A percentile compares a stretch with the other conserved stretches of the same genome.
Conservation (phyloP, 78 protist genomes). For the Tieghemostelium lacteum region DNA sequence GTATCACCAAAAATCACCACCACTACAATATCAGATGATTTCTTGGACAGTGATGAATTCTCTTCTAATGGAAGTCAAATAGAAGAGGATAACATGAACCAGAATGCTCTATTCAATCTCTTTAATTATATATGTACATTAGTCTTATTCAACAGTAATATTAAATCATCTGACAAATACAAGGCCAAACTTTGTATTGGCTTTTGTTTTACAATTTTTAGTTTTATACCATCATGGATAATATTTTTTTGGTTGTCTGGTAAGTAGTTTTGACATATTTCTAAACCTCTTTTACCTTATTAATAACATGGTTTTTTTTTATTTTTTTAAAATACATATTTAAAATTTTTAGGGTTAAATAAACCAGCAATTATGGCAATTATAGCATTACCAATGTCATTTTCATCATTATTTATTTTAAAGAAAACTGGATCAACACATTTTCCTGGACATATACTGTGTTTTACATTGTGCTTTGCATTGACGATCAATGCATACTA, state of each 20-base stretch:
- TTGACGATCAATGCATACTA: conserved; percentile 60
- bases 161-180: conserved; percentile 37
- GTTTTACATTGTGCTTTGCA: conserved; percentile 73
- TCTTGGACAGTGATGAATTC: not conserved
- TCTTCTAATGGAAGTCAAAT: not conserved
- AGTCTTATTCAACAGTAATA: conserved; percentile 11
- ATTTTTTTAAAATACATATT: no score
- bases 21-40: not conserved
- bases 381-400: conserved; percentile 53
- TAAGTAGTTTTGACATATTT: not conserved
- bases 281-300: no score
- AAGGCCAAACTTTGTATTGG: conserved; percentile 69
- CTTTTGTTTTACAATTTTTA: conserved; percentile 59
- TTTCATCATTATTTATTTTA: conserved; percentile 42
- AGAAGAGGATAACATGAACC: not conserved
- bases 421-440: conserved; percentile 57
- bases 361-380: conserved; percentile 77
- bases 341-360: conserved; percentile 4
- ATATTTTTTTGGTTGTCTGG: conserved; percentile 64
- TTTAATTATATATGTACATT: conserved; percentile 23
- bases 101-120: not conserved
- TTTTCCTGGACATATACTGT: conserved; percentile 64
- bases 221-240: conserved; percentile 72
- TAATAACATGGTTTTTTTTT: no score
- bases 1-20: not conserved